Evolutionary conservation across 2,329 filamentous ascomycete genomes (phyloP).

Genomic region (Juglanconis oblonga): DNA sequence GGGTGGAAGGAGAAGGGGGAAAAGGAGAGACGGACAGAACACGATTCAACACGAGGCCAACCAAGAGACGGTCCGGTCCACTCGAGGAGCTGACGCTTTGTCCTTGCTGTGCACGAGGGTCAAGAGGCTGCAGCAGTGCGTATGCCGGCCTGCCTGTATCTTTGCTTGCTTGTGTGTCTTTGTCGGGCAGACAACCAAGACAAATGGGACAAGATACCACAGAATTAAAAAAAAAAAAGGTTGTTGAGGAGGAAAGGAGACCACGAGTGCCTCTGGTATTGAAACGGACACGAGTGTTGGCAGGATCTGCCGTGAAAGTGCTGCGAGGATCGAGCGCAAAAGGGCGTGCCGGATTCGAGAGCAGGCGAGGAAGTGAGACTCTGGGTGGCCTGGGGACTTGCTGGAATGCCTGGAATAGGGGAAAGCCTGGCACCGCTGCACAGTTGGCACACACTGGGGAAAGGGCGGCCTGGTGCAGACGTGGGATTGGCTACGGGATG

Average conservation of each 20-base stretch:
- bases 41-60: conserved; percentile 1
- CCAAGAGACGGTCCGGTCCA: background rate
- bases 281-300: conserved; percentile 15
- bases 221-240: background rate
- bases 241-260: conserved; percentile 8
- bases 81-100: background rate
- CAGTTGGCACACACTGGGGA: background rate
- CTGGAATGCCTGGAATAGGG: conserved; percentile 17
- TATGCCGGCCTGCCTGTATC: background rate
- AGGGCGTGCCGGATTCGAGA: conserved; percentile 10
- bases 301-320: conserved; percentile 10
- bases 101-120: background rate
- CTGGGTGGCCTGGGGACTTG: background rate
- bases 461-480: background rate
- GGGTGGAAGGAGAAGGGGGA: background rate
- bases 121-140: background rate
- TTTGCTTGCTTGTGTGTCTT: background rate
- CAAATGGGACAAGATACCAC: background rate
- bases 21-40: background rate
- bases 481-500: background rate
- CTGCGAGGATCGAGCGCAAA: conserved; percentile 15
- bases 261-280: conserved; percentile 1
- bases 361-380: conserved; percentile 5
- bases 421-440: background rate
- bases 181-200: background rate